A percentile compares a stretch with the other conserved stretches of the same genome.
phyloP scores from a whole-genome alignment of 768 basidiomycete genomes.

The Boletus subparvulus region DNA sequence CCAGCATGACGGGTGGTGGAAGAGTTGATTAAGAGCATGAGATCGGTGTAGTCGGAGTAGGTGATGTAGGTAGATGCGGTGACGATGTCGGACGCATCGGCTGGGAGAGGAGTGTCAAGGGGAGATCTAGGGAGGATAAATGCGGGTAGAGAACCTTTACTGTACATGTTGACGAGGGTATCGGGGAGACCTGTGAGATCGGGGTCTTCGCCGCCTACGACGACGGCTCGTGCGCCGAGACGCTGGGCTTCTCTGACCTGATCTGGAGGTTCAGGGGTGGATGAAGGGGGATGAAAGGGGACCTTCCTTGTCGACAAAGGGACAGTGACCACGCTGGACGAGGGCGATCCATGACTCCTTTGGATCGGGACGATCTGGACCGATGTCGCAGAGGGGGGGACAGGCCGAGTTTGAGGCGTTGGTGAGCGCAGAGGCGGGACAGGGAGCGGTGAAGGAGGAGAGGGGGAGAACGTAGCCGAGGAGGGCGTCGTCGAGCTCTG shows the following conservation, averaged over 20 bases:
- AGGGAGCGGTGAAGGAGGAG: slow-evolving; percentile 60
- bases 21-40: slow-evolving; percentile 64
- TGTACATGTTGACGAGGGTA: slow-evolving; percentile 87
- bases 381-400: slow-evolving; percentile 61
- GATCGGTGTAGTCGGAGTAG: slow-evolving; percentile 71
- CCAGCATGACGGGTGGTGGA: slow-evolving; percentile 83
- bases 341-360: slow-evolving; percentile 87
- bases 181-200: slow-evolving; percentile 66
- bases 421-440: slow-evolving; percentile 28
- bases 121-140: slow-evolving; percentile 1
- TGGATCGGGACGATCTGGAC: slow-evolving; percentile 53
- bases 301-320: slow-evolving; percentile 83
- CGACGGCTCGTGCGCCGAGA: slow-evolving; percentile 81
- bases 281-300: slow-evolving; percentile 30
- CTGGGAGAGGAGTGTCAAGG: slow-evolving; percentile 37
- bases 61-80: slow-evolving; percentile 90
- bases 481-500: slow-evolving; percentile 64
- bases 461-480: slow-evolving; percentile 72
- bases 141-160: slow-evolving; percentile 66
- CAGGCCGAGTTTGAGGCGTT: slow-evolving; percentile 54
- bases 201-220: slow-evolving; percentile 86
- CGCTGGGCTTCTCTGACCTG: slow-evolving; percentile 57
- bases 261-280: not conserved
- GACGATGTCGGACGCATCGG: slow-evolving; percentile 79
- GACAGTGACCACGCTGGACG: slow-evolving; percentile 85